Conservation (phyloP, 305 asterid genomes). For the Striga hermonthica region DNA sequence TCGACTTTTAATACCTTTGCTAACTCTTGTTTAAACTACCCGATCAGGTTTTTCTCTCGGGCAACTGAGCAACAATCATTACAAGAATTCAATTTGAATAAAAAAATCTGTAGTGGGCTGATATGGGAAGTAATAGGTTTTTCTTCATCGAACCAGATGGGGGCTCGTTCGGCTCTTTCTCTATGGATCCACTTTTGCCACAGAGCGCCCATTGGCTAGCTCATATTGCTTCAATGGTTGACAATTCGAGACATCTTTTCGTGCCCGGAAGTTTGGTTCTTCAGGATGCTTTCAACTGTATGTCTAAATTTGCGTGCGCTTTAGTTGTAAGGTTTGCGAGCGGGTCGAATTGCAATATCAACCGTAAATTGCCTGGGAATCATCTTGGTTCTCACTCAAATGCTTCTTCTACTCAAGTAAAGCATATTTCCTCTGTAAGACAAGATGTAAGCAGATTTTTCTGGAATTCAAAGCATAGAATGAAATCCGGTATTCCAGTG, state of each 20-base stretch:
- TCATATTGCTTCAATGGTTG: slow-evolving; percentile 50
- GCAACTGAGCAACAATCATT: slow-evolving; percentile 14
- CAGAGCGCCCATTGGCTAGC: slow-evolving; percentile 44
- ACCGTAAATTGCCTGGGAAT: slow-evolving; percentile 33
- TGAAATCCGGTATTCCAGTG: slow-evolving; percentile 42
- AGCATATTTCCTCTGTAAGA: slow-evolving; percentile 43
- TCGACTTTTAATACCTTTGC: slow-evolving; percentile 11
- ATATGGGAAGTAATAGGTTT: slow-evolving; percentile 47
- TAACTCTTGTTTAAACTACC: slow-evolving; percentile 15
- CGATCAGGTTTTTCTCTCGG: slow-evolving; percentile 30
- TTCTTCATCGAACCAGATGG: slow-evolving; percentile 54
- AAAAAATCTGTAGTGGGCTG: slow-evolving; percentile 13
- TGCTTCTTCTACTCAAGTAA: slow-evolving; percentile 40
- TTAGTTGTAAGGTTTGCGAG: slow-evolving; percentile 62
- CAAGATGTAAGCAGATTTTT: slow-evolving; percentile 42
- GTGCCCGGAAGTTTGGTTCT: slow-evolving; percentile 64
- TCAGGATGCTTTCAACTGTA: slow-evolving; percentile 65
- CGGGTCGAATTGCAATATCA: slow-evolving; percentile 52
- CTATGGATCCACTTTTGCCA: slow-evolving; percentile 62
- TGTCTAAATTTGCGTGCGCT: slow-evolving; percentile 74
- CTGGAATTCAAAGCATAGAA: slow-evolving; percentile 39
- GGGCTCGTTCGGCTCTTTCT: slow-evolving; percentile 47
- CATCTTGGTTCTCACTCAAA: slow-evolving; percentile 35
- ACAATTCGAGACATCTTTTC: slow-evolving; percentile 51
- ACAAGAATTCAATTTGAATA: slow-evolving; percentile 28